phyloP scores from a whole-genome alignment of 2,329 filamentous ascomycete genomes.

The Chaetomium olivaceum region DNA sequence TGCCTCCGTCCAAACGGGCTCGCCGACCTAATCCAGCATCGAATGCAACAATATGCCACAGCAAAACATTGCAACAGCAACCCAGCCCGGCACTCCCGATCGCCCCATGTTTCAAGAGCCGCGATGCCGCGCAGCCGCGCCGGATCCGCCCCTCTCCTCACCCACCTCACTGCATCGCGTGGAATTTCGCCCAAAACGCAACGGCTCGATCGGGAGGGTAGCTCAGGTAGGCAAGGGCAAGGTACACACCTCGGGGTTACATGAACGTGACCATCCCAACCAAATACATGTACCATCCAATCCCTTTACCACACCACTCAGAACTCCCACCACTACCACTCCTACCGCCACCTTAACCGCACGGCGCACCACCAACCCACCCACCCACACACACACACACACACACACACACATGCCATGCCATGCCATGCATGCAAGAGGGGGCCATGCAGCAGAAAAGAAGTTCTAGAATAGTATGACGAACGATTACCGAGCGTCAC shows the following conservation, averaged over 20 bases:
- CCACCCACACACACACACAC: background rate
- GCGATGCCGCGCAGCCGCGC: constrained; percentile 2
- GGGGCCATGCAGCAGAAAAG: background rate
- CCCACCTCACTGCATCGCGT: background rate
- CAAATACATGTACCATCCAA: background rate
- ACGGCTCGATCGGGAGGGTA: background rate
- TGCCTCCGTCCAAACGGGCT: background rate
- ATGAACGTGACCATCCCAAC: background rate
- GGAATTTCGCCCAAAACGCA: background rate
- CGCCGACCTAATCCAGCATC: background rate
- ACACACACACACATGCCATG: background rate
- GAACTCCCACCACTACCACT: background rate
- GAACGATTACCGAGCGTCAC: constrained; percentile 2
- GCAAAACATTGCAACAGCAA: too few relatives aligned
- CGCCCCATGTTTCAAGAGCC: constrained; percentile 10
- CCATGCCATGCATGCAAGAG: background rate
- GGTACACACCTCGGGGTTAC: background rate
- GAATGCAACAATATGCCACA: background rate
- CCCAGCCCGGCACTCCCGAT: background rate
- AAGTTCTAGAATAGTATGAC: constrained; percentile 9
- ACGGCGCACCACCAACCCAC: background rate
- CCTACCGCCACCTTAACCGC: too few relatives aligned
- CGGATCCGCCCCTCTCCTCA: background rate
- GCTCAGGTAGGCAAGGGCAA: too few relatives aligned
- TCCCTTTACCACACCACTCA: background rate